Conservation (phyloP, 257 asterid species). For the Thymus mandschuricus region DNA sequence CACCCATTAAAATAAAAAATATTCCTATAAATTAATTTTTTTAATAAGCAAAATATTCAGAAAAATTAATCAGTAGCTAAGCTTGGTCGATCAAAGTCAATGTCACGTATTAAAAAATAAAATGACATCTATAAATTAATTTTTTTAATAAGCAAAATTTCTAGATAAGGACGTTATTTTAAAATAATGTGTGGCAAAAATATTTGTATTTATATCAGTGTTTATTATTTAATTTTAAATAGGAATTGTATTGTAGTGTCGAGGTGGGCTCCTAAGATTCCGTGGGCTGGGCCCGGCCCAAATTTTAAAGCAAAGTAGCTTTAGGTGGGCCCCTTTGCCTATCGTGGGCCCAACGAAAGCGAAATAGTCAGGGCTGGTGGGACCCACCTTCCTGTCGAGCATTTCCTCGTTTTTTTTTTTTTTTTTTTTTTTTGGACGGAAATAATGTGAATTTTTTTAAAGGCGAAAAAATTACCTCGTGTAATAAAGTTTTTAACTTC, state of each 20-base stretch:
- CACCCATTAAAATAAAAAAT: background rate
- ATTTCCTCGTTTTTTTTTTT: background rate
- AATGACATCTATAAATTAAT: too few relatives aligned
- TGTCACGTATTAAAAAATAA: background rate
- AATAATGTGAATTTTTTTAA: background rate
- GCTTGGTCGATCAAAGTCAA: slow-evolving; percentile 23
- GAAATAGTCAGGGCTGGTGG: background rate
- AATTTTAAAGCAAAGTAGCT: slow-evolving; percentile 7
- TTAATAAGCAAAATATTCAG: background rate
- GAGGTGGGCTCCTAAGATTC: slow-evolving; percentile 24
- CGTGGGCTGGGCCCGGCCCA: slow-evolving; percentile 25
- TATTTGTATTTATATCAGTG: too few relatives aligned
- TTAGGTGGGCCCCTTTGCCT: slow-evolving; percentile 16
- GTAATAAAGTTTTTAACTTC: background rate
- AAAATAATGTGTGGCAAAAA: too few relatives aligned
- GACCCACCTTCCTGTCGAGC: slow-evolving; percentile 28
- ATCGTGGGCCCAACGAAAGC: slow-evolving; percentile 25
- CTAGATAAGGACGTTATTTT: slow-evolving; percentile 6
- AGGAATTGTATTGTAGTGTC: background rate
- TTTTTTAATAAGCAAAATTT: background rate
- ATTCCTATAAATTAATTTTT: background rate
- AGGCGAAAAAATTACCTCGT: background rate
- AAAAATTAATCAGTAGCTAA: slow-evolving; percentile 8
- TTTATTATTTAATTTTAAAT: too few relatives aligned
- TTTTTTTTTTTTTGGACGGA: background rate